Evolutionary conservation across 1,284 basidiomycete species (phyloP), one percentile per base, ranked within the genome.

Genomic region (Bjerkandera adusta): DNA sequence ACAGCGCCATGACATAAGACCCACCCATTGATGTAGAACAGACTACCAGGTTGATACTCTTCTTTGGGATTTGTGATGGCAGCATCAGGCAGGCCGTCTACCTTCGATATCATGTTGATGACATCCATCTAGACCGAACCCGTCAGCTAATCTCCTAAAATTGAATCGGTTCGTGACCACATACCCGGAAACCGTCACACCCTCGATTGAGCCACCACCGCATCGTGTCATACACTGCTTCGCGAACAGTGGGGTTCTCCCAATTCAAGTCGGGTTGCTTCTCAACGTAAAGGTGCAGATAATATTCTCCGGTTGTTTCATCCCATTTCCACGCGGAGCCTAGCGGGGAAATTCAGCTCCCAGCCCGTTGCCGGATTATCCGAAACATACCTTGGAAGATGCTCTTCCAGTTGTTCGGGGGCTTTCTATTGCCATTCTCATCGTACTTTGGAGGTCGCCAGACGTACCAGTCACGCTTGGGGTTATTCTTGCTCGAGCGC

Each of bases 251-350:
- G 0, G 74, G 72, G 59, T 86, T 83, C 35, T 85, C 80, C 87
- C 86, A 91, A 64, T 92, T 89, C 26, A 89, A 66, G 62, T 91
- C 89, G 0, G 88, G 89, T 66, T 90, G 89, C 53, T 83, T 77
- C 10, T 70, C 59, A 53, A 81, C 73, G 63, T 82, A 91, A 6
- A 89, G 60, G 64, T 89, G 86, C 38, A 89, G 75, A 61, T 89
- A 89, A 57, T 83, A 91, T 64, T 88, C 83, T 50, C 82, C 71
- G 0, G 84, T 85, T 20, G 61, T 59, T 51, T 81, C 78, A 62
- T 87, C 83, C 59, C 79, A 87, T 20, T 82, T 76, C 89, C 89
- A 92, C 3, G 80, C 83, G 1, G 79, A 77, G 20, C 85, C 86
- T 82, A n/a, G n/a, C n/a, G n/a, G n/a, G n/a, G n/a, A n/a, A n/a